These are phyloP conservation scores for Bigelowiella natans DNA, from an alignment of 78 protist genomes.

Conservation along the genomic window DNA sequence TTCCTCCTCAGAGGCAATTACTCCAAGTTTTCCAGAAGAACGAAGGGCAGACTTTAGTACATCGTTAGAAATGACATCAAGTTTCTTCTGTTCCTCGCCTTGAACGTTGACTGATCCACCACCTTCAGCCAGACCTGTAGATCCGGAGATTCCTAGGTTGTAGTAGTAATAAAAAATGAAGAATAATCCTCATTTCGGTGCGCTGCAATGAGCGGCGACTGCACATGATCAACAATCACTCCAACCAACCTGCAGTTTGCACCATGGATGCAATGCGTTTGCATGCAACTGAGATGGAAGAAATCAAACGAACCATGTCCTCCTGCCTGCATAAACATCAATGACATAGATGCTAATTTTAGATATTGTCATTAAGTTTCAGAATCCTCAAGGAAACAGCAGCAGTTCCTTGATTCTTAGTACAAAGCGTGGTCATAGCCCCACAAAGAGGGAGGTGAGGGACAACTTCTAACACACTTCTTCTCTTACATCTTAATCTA, in stretches of 20 bases:
- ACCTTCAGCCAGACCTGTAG: background rate
- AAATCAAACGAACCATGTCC: background rate
- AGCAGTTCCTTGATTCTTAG: too few species aligned
- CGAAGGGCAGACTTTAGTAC: slow-evolving; percentile 25
- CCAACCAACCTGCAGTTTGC: background rate
- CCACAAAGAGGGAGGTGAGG: too few species aligned
- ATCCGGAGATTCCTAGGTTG: background rate
- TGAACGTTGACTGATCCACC: slow-evolving; percentile 4
- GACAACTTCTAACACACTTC: too few species aligned
- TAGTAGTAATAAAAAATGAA: too few species aligned
- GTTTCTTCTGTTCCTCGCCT: slow-evolving; percentile 46
- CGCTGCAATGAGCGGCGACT: too few species aligned
- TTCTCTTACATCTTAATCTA: too few species aligned
- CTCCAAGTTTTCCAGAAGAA: slow-evolving; percentile 27
- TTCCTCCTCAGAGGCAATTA: slow-evolving; percentile 38
- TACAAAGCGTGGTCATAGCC: too few species aligned
- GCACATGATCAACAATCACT: too few species aligned
- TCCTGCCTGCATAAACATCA: background rate
- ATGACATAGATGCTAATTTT: background rate
- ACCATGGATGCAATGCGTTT: background rate
- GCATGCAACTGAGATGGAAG: slow-evolving; percentile 9
- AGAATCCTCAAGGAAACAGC: too few species aligned
- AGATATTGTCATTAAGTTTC: too few species aligned
- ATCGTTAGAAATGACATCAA: slow-evolving; percentile 34
- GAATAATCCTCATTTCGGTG: too few species aligned